Percentiles rank a stretch among this genome's conserved stretches.
Conservation (phyloP, 2,329 filamentous ascomycete species). For the Apiospora aurea region DNA sequence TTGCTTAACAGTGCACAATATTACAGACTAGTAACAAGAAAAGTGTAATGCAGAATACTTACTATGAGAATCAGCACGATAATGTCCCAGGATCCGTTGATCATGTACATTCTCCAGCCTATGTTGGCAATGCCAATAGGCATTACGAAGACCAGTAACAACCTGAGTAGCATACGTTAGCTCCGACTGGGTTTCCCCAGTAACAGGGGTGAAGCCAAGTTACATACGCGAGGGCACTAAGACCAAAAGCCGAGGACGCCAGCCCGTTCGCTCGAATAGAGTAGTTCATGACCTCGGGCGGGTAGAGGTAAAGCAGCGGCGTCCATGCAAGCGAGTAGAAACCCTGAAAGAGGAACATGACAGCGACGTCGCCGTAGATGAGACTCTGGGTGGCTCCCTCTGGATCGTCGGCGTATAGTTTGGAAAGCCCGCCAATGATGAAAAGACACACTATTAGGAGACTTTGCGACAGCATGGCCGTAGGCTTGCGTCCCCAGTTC, state of each 20-base stretch:
- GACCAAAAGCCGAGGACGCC: constrained; percentile 33
- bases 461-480: constrained; percentile 47
- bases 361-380: constrained; percentile 30
- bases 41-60: constrained; percentile 24
- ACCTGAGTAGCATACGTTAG: neutral
- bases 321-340: constrained; percentile 40
- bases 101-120: constrained; percentile 36
- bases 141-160: constrained; percentile 40
- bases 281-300: constrained; percentile 41
- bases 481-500: constrained; percentile 52
- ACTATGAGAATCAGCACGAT: constrained; percentile 26
- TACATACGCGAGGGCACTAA: constrained; percentile 29
- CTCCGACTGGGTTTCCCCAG: neutral
- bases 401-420: constrained; percentile 31
- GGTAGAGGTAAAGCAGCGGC: constrained; percentile 37
- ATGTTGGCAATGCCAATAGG: constrained; percentile 33
- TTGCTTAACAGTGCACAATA: neutral
- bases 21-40: constrained; percentile 31
- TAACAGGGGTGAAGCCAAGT: constrained; percentile 46
- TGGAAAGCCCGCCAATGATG: constrained; percentile 29
- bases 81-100: constrained; percentile 36
- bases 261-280: constrained; percentile 43
- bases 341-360: constrained; percentile 41
- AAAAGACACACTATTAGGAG: constrained; percentile 45
- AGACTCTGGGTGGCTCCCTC: constrained; percentile 30